Conservation (phyloP, 2,329 filamentous ascomycete species). For the Paecilomyces niveus region DNA sequence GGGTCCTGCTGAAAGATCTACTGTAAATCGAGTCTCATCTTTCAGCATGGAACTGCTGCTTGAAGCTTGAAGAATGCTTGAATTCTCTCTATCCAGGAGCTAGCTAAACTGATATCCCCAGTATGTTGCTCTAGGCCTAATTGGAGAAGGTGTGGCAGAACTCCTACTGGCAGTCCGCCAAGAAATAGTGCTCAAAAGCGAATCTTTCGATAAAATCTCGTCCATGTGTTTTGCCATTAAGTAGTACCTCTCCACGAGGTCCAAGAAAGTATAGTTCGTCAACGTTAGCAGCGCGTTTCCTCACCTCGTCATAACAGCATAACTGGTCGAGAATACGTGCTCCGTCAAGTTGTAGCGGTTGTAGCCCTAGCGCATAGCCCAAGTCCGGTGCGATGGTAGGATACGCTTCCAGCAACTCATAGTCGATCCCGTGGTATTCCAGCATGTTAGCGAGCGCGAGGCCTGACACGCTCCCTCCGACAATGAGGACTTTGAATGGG, state of each 20-base stretch:
- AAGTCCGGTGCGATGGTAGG: slow-evolving; percentile 3
- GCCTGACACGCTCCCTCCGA: slow-evolving; percentile 7
- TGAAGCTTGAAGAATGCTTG: no score
- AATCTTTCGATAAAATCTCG: not conserved
- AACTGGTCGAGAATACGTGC: slow-evolving; percentile 1
- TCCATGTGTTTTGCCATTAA: not conserved
- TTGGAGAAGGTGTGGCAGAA: no score
- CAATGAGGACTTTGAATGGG: slow-evolving; percentile 9
- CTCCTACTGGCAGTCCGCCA: no score
- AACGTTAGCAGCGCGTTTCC: not conserved
- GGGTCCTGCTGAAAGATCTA: not conserved
- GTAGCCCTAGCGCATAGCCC: not conserved
- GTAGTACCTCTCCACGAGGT: not conserved
- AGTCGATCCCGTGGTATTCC: slow-evolving; percentile 7
- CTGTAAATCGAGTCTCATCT: not conserved
- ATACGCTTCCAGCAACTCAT: slow-evolving; percentile 5
- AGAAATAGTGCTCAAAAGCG: not conserved
- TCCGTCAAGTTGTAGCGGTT: slow-evolving; percentile 1
- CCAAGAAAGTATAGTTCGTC: not conserved
- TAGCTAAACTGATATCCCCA: no score
- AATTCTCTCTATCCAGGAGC: no score
- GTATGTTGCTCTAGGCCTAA: no score
- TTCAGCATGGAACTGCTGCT: no score
- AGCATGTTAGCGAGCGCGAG: slow-evolving; percentile 7
- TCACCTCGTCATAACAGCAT: not conserved